Evolutionary conservation across 192 early-diverging fungal species (phyloP).

Genomic region (Coemansia sp.): DNA sequence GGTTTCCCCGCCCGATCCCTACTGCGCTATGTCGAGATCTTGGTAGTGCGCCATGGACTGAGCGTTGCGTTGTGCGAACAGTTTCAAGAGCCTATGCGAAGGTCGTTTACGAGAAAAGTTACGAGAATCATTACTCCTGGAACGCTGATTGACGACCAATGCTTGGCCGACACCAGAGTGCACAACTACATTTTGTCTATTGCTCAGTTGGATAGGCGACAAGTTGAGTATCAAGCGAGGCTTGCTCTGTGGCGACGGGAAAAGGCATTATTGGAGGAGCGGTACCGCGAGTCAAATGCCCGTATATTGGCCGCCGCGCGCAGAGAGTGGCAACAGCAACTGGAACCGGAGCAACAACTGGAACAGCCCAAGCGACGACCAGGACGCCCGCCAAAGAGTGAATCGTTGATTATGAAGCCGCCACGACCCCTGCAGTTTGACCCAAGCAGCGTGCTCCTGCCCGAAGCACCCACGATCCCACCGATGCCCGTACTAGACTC

Average conservation of each 20-base stretch:
- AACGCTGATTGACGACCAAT: conserved; percentile 80
- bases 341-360: not conserved
- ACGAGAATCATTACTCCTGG: conserved; percentile 86
- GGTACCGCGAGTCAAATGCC: not conserved
- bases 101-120: conserved; percentile 68
- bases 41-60: conserved; percentile 63
- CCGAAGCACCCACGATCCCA: conserved; percentile 18
- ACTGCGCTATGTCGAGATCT: conserved; percentile 67
- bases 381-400: conserved; percentile 13
- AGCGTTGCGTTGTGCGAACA: conserved; percentile 78
- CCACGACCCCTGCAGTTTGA: conserved; percentile 27
- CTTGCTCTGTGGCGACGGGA: conserved; percentile 15
- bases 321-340: conserved; percentile 11
- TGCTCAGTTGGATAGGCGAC: conserved; percentile 29
- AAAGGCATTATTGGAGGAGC: conserved; percentile 4
- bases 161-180: conserved; percentile 61
- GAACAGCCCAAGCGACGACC: conserved; percentile 11
- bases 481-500: conserved; percentile 13
- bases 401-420: conserved; percentile 11
- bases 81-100: conserved; percentile 50
- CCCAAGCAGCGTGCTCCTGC: conserved; percentile 15
- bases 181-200: conserved; percentile 82
- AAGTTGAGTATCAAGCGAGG: not conserved
- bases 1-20: conserved; percentile 72
- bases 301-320: conserved; percentile 8